A percentile compares a stretch with the other conserved stretches of the same genome.
phyloP scores from a whole-genome alignment of 495 filamentous ascomycete species.

The Xylaria longipes region DNA sequence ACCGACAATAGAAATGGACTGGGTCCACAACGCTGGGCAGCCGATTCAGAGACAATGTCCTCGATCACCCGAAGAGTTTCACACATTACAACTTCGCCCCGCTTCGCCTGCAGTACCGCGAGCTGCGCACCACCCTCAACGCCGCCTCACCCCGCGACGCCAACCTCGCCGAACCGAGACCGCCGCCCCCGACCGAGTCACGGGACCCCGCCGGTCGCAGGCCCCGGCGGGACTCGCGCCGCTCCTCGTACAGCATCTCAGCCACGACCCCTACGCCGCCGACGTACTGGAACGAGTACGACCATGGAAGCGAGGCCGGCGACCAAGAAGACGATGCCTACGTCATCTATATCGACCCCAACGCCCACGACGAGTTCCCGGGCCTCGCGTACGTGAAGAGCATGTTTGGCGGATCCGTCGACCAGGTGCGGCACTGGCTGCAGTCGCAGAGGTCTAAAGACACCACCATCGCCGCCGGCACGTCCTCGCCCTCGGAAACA shows the following conservation, averaged over 20 bases:
- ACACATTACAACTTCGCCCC: constrained; percentile 61
- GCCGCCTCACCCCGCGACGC: constrained; percentile 39
- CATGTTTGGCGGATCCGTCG: constrained; percentile 51
- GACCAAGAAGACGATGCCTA: constrained; percentile 55
- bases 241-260: constrained; percentile 29
- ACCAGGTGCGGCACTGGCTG: constrained; percentile 53
- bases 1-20: constrained; percentile 66
- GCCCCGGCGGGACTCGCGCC: constrained; percentile 30
- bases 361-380: constrained; percentile 54
- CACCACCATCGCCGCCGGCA: neutral
- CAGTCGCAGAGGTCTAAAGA: constrained; percentile 30
- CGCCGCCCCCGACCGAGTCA: constrained; percentile 26
- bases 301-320: constrained; percentile 63
- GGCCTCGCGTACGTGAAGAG: constrained; percentile 51
- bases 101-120: constrained; percentile 61
- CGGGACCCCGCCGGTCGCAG: constrained; percentile 19
- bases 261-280: constrained; percentile 16
- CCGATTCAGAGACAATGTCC: constrained; percentile 64
- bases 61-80: constrained; percentile 67
- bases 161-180: constrained; percentile 27
- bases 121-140: constrained; percentile 60
- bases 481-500: constrained; percentile 32
- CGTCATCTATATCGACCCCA: constrained; percentile 63
- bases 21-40: constrained; percentile 62
- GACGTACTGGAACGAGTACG: constrained; percentile 71